These are phyloP conservation scores for Dendrobium chrysotoxum DNA, from an alignment of 106 monocot species.

Conservation along the genomic window DNA sequence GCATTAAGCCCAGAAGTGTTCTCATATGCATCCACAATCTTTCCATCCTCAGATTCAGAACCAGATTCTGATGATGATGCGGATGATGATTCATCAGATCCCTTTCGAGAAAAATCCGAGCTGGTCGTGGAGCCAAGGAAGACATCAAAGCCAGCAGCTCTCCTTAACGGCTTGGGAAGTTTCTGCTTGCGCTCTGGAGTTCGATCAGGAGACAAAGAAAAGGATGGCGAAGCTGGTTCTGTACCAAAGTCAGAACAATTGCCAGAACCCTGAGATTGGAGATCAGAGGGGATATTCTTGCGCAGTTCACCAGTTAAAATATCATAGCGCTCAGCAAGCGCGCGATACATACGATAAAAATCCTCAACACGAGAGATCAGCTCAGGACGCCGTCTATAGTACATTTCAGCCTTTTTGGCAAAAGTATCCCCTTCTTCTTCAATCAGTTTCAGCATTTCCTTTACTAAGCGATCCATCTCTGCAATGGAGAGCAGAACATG, in stretches of 20 bases:
- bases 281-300: conserved; percentile 35
- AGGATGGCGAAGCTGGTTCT: conserved; percentile 37
- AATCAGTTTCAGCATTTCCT: conserved; percentile 67
- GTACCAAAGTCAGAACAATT: conserved; percentile 34
- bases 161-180: conserved; percentile 12
- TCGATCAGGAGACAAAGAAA: conserved; percentile 17
- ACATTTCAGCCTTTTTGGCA: conserved; percentile 76
- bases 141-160: conserved; percentile 46
- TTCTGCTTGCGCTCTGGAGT: conserved; percentile 14
- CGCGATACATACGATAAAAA: conserved; percentile 77
- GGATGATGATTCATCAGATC: conserved; percentile 25
- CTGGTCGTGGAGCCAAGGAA: conserved; percentile 54
- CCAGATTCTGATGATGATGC: conserved; percentile 32
- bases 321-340: conserved; percentile 69
- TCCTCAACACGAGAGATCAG: conserved; percentile 60
- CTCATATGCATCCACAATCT: conserved; percentile 22
- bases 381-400: conserved; percentile 50
- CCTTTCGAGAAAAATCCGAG: conserved; percentile 38
- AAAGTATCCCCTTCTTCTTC: conserved; percentile 76
- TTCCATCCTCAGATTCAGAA: conserved; percentile 32
- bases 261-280: conserved; percentile 36
- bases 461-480: conserved; percentile 60
- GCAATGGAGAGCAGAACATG: not conserved
- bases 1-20: conserved; percentile 18
- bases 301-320: conserved; percentile 59